These are phyloP conservation scores for Podaxis carcinomalis DNA, from an alignment of 768 basidiomycete species.

Conservation along the genomic window DNA sequence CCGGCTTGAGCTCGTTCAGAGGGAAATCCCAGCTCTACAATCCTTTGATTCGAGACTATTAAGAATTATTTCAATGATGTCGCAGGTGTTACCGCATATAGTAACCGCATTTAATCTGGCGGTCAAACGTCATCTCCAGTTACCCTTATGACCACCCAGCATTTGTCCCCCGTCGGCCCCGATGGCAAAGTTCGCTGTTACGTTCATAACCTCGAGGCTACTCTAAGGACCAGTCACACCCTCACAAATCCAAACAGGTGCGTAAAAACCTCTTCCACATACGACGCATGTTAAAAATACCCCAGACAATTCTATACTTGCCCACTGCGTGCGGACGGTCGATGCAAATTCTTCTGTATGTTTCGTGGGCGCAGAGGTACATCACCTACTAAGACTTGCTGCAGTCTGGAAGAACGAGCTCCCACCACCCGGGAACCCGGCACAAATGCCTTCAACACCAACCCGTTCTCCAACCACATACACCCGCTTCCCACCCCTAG, in stretches of 20 bases:
- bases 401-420: conserved; percentile 9
- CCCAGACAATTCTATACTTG: conserved; percentile 35
- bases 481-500: not conserved
- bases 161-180: conserved; percentile 19
- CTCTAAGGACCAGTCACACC: conserved; percentile 25
- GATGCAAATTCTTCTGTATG: conserved; percentile 36
- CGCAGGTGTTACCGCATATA: not conserved
- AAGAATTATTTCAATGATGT: no score
- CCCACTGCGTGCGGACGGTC: conserved; percentile 18
- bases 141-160: conserved; percentile 1
- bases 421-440: not conserved
- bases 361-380: not conserved
- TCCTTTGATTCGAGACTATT: no score
- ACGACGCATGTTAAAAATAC: not conserved
- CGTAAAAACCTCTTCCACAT: not conserved
- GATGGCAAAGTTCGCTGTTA: conserved; percentile 31
- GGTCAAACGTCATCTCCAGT: not conserved
- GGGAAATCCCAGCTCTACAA: no score
- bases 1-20: not conserved
- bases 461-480: not conserved
- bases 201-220: conserved; percentile 6
- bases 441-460: not conserved
- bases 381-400: not conserved
- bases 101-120: not conserved
- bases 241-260: conserved; percentile 31